Conservation (phyloP, 805 yeast species). For the Nakazawaea populi region DNA sequence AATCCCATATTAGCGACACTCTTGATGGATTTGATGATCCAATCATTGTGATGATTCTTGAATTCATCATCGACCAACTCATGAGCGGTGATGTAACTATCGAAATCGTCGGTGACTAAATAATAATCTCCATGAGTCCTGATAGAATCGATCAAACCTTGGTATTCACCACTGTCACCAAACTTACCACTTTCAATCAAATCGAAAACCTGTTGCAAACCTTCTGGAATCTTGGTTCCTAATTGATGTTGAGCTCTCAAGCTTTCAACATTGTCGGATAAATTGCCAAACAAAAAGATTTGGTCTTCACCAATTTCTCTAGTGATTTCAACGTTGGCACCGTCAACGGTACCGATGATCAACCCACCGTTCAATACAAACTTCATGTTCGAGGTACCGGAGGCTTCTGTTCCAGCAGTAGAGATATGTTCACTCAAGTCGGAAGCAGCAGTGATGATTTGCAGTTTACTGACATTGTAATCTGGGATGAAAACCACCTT, state of each 20-base stretch:
- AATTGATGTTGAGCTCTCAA: slow-evolving; percentile 69
- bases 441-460: slow-evolving; percentile 82
- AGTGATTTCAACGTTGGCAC: slow-evolving; percentile 93
- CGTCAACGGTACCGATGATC: slow-evolving; percentile 93
- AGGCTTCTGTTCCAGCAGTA: slow-evolving; percentile 96
- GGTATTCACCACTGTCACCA: slow-evolving; percentile 63
- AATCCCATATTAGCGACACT: slow-evolving; percentile 93
- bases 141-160: slow-evolving; percentile 63
- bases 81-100: slow-evolving; percentile 80
- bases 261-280: slow-evolving; percentile 85
- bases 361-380: slow-evolving; percentile 92
- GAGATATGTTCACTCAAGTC: slow-evolving; percentile 92
- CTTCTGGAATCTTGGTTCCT: slow-evolving; percentile 52
- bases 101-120: slow-evolving; percentile 85
- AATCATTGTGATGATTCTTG: slow-evolving; percentile 52
- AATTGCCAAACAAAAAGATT: slow-evolving; percentile 85
- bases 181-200: slow-evolving; percentile 65
- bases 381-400: slow-evolving; percentile 95
- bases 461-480: slow-evolving; percentile 92
- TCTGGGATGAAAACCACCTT: slow-evolving; percentile 89
- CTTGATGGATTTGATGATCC: slow-evolving; percentile 72
- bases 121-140: slow-evolving; percentile 77
- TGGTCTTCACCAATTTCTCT: slow-evolving; percentile 92
- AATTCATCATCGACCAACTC: slow-evolving; percentile 67
- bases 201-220: slow-evolving; percentile 55